A percentile compares a stretch with the other conserved stretches of the same genome.
These are phyloP conservation scores for Backusella mclennaniae DNA, from an alignment of 192 early-diverging fungal species.

Conservation along the genomic window DNA sequence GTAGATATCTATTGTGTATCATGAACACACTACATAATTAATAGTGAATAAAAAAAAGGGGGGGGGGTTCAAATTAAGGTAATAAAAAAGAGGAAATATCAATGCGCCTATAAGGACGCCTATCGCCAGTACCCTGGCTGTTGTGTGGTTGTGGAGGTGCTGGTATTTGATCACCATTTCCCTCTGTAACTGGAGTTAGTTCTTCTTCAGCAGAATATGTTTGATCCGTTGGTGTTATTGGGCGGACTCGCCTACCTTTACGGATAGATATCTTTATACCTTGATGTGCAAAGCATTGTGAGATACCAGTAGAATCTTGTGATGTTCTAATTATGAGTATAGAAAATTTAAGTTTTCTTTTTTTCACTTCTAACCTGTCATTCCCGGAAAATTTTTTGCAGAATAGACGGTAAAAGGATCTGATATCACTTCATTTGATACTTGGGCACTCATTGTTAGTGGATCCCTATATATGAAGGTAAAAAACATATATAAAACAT, in stretches of 20 bases:
- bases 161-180: neutral
- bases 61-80: neutral
- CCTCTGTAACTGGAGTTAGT: neutral
- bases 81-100: conserved; percentile 5
- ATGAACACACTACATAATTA: neutral
- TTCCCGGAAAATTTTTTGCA: conserved; percentile 74
- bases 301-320: conserved; percentile 68
- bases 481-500: neutral
- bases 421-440: conserved; percentile 54
- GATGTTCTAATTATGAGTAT: neutral
- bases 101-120: neutral
- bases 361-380: conserved; percentile 6
- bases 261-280: conserved; percentile 81
- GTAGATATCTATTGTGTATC: too few species aligned
- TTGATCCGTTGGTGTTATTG: neutral
- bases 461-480: neutral
- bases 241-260: conserved; percentile 33
- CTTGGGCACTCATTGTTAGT: conserved; percentile 24
- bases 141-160: neutral
- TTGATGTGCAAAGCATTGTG: conserved; percentile 71
- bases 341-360: neutral
- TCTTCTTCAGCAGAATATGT: neutral
- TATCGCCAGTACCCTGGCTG: neutral
- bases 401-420: conserved; percentile 70
- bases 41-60: too few species aligned